These are phyloP conservation scores for Castanea mollissima DNA, from an alignment of 306 rosid genomes.

Conservation along the genomic window DNA sequence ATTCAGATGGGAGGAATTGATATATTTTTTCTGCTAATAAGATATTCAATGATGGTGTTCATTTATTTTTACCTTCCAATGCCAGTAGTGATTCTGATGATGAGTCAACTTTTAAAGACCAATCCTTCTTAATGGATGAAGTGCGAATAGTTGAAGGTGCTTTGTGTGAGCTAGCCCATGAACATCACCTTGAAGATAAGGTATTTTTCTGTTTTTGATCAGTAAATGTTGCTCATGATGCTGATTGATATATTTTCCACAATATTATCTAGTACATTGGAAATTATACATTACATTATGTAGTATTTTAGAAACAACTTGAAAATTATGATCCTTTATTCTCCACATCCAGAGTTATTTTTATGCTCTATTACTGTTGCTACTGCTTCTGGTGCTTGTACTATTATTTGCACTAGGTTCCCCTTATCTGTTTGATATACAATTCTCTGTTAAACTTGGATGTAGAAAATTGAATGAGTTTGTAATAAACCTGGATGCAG, in stretches of 20 bases:
- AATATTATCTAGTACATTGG: constrained; percentile 3
- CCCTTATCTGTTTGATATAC: not conserved
- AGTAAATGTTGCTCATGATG: not conserved
- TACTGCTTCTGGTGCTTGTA: not conserved
- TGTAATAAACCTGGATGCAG: not conserved
- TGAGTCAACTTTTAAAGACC: constrained; percentile 39
- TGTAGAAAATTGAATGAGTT: not conserved
- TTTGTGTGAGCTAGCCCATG: constrained; percentile 54
- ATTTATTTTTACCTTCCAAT: constrained; percentile 32
- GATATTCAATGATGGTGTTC: constrained; percentile 11
- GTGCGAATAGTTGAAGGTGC: constrained; percentile 63
- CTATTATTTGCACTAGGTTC: not conserved
- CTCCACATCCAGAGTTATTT: not conserved
- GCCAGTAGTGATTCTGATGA: constrained; percentile 59
- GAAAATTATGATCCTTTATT: not conserved
- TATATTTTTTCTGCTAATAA: not conserved
- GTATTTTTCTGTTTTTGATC: constrained; percentile 30
- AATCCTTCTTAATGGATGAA: constrained; percentile 61
- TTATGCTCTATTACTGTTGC: not conserved
- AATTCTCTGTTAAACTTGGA: not conserved
- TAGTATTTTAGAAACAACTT: not conserved
- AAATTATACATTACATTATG: not conserved
- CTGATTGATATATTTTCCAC: constrained; percentile 1
- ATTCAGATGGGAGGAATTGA: not conserved
- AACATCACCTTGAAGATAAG: constrained; percentile 62